Conservation (phyloP, 2,329 filamentous ascomycete species). For the Xylaria hypoxylon region DNA sequence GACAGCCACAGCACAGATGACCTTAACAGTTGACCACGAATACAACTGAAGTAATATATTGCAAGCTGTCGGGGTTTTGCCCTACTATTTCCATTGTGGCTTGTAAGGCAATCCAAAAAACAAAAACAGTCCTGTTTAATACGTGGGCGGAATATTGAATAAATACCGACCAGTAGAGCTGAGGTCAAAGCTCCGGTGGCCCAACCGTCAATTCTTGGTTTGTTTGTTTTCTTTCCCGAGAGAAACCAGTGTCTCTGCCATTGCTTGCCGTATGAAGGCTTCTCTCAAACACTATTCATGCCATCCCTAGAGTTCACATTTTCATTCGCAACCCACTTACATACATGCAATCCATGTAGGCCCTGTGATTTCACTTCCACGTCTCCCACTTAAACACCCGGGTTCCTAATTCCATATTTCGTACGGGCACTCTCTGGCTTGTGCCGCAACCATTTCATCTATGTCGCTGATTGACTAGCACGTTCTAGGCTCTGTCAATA, state of each 20-base stretch:
- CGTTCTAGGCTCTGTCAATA: slow-evolving; percentile 15
- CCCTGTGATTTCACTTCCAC: not conserved
- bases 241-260: no score
- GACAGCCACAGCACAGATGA: slow-evolving; percentile 7
- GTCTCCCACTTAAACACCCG: not conserved
- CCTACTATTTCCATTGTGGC: slow-evolving; percentile 2
- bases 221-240: no score
- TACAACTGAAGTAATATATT: slow-evolving; percentile 1
- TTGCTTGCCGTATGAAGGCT: not conserved
- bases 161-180: not conserved
- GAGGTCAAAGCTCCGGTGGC: slow-evolving; percentile 8
- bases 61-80: not conserved
- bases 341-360: not conserved
- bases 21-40: not conserved
- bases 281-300: not conserved
- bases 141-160: not conserved
- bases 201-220: not conserved
- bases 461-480: slow-evolving; percentile 4
- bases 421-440: not conserved
- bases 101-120: not conserved
- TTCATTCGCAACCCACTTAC: not conserved
- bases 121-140: not conserved
- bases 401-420: not conserved
- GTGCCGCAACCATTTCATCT: not conserved
- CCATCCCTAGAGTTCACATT: not conserved